phyloP scores from a whole-genome alignment of 192 early-diverging fungal species.

The Allomyces macrogynus region DNA sequence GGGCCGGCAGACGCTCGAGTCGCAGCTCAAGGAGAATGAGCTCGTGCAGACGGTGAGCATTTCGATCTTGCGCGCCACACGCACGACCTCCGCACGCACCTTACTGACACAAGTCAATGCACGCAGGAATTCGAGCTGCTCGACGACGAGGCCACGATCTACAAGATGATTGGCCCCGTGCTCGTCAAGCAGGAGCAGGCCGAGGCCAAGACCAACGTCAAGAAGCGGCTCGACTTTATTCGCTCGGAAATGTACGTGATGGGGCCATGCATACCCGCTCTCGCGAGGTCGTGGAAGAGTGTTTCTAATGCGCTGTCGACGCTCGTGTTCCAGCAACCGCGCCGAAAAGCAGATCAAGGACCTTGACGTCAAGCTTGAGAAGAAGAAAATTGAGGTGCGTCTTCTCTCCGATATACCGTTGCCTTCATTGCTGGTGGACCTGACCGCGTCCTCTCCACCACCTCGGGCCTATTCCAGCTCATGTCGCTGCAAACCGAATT shows the following conservation, averaged over 20 bases:
- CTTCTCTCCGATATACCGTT: no score
- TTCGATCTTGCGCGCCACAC: not conserved
- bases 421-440: no score
- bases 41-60: conserved; percentile 54
- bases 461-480: not conserved
- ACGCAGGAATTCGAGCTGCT: conserved; percentile 69
- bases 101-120: no score
- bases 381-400: conserved; percentile 51
- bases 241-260: conserved; percentile 54
- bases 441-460: not conserved
- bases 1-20: conserved; percentile 66
- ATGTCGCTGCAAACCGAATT: not conserved
- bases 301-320: not conserved
- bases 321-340: conserved; percentile 36
- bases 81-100: no score
- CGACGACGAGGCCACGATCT: conserved; percentile 63
- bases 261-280: not conserved
- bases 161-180: conserved; percentile 91
- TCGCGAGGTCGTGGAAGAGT: not conserved
- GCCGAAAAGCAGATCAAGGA: conserved; percentile 63
- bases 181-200: conserved; percentile 75
- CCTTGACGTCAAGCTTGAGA: conserved; percentile 61
- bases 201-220: conserved; percentile 73
- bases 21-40: conserved; percentile 91
- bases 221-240: conserved; percentile 88